phyloP scores from a whole-genome alignment of 257 asterid genomes.

The Datura wrightii region DNA sequence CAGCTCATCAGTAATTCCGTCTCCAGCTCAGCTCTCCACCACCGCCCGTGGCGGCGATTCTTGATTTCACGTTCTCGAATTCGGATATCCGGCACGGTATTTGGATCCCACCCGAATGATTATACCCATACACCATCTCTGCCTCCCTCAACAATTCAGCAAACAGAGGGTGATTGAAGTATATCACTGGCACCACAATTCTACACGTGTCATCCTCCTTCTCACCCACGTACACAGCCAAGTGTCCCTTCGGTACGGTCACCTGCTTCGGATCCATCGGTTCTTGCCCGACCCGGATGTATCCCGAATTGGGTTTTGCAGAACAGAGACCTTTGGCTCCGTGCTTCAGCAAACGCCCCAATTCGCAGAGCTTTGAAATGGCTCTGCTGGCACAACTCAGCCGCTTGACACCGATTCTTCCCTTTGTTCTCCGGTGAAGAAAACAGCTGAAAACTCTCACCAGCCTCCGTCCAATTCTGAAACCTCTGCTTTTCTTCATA shows the following conservation, averaged over 20 bases:
- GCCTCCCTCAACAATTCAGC: conserved; percentile 58
- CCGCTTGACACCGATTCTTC: conserved; percentile 26
- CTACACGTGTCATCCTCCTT: conserved; percentile 55
- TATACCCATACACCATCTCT: conserved; percentile 61
- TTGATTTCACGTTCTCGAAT: conserved; percentile 59
- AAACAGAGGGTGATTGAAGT: conserved; percentile 71
- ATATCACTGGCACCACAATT: conserved; percentile 68
- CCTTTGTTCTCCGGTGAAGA: conserved; percentile 40
- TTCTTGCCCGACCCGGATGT: conserved; percentile 47
- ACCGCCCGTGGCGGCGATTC: conserved; percentile 54
- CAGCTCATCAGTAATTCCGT: not conserved
- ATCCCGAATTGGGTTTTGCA: conserved; percentile 38
- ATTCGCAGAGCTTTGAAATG: conserved; percentile 47
- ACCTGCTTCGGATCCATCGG: conserved; percentile 17
- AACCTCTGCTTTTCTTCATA: conserved; percentile 56
- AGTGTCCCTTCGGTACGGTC: conserved; percentile 60
- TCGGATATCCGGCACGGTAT: conserved; percentile 68
- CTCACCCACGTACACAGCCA: conserved; percentile 72
- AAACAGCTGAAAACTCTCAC: conserved; percentile 51
- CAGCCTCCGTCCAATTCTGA: conserved; percentile 48
- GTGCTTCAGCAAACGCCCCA: conserved; percentile 39
- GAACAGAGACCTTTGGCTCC: conserved; percentile 38
- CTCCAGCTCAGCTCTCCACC: conserved; percentile 47
- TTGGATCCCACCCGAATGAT: conserved; percentile 71
- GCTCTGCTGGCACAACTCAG: conserved; percentile 37